Percentiles rank a stretch among this genome's conserved stretches.
Conservation (phyloP, 192 early-diverging fungal genomes). For the Coemansia sp. region DNA sequence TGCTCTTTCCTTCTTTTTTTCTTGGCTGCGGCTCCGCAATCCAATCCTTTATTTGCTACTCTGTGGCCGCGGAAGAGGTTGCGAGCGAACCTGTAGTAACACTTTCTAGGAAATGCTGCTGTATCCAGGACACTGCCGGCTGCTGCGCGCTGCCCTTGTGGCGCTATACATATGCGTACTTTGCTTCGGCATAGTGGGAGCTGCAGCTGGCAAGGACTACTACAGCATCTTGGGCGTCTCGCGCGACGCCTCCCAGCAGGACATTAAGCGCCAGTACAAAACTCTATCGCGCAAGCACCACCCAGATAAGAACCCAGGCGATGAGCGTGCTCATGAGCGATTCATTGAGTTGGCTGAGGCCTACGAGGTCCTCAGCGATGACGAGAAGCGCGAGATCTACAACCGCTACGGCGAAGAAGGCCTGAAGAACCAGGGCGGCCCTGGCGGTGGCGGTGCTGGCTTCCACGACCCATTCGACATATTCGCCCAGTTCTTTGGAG, state of each 20-base stretch:
- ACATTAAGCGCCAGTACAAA: constrained; percentile 97
- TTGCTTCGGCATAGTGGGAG: constrained; percentile 7
- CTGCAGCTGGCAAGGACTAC: constrained; percentile 66
- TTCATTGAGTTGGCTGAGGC: constrained; percentile 91
- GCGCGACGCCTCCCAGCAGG: constrained; percentile 56
- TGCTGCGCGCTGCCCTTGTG: constrained; percentile 17
- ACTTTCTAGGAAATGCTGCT: not conserved
- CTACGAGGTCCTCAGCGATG: constrained; percentile 92
- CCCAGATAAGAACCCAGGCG: constrained; percentile 85
- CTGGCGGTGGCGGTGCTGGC: constrained; percentile 55
- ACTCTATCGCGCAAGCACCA: constrained; percentile 86
- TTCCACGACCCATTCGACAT: constrained; percentile 99
- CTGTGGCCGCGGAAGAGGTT: not conserved
- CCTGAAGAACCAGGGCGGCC: constrained; percentile 70
- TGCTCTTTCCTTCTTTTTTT: not conserved
- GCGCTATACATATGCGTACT: constrained; percentile 20
- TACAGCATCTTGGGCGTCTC: constrained; percentile 87
- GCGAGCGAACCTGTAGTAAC: not conserved
- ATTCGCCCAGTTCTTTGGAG: constrained; percentile 89
- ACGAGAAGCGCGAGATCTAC: constrained; percentile 89
- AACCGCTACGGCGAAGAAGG: constrained; percentile 97
- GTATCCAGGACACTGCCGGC: constrained; percentile 10
- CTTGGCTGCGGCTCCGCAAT: constrained; percentile 1
- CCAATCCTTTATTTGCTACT: not conserved
- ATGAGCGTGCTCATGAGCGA: constrained; percentile 82